These are phyloP conservation scores for Homolaphlyctis polyrhiza DNA, from an alignment of 371 early-diverging fungal genomes.

Conservation along the genomic window DNA sequence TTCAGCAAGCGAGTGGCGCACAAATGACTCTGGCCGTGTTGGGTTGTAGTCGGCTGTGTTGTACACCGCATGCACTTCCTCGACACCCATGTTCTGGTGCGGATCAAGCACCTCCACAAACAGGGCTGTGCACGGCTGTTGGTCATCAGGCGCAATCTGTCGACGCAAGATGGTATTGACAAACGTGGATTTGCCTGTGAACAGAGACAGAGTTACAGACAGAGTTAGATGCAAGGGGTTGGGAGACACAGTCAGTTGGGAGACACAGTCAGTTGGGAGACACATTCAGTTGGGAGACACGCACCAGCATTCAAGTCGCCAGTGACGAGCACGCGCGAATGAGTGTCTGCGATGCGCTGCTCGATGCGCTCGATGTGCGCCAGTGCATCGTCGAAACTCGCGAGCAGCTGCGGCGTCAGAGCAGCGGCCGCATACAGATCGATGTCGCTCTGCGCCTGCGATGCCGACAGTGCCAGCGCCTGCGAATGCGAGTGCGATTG, in stretches of 20 bases:
- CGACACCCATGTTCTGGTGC: slow-evolving; percentile 71
- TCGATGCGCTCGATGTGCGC: slow-evolving; percentile 74
- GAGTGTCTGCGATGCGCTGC: slow-evolving; percentile 80
- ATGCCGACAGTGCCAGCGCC: background rate
- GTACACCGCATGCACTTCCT: slow-evolving; percentile 85
- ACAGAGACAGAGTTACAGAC: no score
- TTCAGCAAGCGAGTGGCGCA: slow-evolving; percentile 51
- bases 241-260: no score
- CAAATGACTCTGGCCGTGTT: slow-evolving; percentile 65
- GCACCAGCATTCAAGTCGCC: slow-evolving; percentile 96
- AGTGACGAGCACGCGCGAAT: slow-evolving; percentile 90
- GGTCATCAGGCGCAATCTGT: slow-evolving; percentile 87
- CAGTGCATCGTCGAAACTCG: slow-evolving; percentile 14
- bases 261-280: no score
- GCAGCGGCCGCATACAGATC: background rate
- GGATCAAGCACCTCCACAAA: slow-evolving; percentile 92
- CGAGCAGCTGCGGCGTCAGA: slow-evolving; percentile 21
- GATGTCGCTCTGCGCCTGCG: background rate
- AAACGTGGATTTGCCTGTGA: slow-evolving; percentile 95
- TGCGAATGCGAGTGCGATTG: no score
- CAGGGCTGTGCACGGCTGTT: slow-evolving; percentile 93
- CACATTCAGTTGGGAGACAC: no score
- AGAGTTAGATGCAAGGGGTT: no score
- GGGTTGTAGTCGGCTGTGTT: slow-evolving; percentile 64
- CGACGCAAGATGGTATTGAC: slow-evolving; percentile 91